Conservation (phyloP, 2,329 filamentous ascomycete genomes). For the Colletotrichum sp. region DNA sequence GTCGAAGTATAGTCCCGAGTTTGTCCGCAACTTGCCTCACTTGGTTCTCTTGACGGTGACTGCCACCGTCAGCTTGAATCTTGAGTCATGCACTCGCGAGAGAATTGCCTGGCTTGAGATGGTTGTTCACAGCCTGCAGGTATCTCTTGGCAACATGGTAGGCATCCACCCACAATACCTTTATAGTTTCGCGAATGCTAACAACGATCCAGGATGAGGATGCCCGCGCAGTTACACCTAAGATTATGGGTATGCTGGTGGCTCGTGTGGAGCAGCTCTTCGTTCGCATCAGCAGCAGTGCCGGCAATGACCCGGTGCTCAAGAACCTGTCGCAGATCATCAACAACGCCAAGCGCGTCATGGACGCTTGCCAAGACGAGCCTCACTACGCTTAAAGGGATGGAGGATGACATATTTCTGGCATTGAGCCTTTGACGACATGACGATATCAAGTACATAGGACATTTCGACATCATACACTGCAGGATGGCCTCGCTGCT, state of each 20-base stretch:
- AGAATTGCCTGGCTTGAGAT: constrained; percentile 67
- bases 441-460: constrained; percentile 24
- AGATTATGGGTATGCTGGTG: constrained; percentile 60
- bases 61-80: constrained; percentile 65
- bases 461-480: constrained; percentile 21
- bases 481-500: neutral
- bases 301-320: constrained; percentile 52
- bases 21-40: constrained; percentile 63
- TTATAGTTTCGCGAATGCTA: constrained; percentile 23
- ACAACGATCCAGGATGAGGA: constrained; percentile 52
- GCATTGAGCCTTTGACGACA: constrained; percentile 6
- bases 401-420: neutral
- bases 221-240: constrained; percentile 60
- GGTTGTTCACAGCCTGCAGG: constrained; percentile 59
- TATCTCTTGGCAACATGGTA: constrained; percentile 55
- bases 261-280: constrained; percentile 58
- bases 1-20: constrained; percentile 53
- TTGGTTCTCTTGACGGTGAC: constrained; percentile 69
- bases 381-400: constrained; percentile 16
- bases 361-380: constrained; percentile 25
- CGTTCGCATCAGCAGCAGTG: constrained; percentile 52
- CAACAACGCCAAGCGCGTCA: constrained; percentile 34
- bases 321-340: constrained; percentile 53
- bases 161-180: constrained; percentile 26
- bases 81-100: constrained; percentile 59